Percentiles rank a stretch among this genome's conserved stretches.
phyloP scores from a whole-genome alignment of 495 filamentous ascomycete species.

The Podospora fimiseda region DNA sequence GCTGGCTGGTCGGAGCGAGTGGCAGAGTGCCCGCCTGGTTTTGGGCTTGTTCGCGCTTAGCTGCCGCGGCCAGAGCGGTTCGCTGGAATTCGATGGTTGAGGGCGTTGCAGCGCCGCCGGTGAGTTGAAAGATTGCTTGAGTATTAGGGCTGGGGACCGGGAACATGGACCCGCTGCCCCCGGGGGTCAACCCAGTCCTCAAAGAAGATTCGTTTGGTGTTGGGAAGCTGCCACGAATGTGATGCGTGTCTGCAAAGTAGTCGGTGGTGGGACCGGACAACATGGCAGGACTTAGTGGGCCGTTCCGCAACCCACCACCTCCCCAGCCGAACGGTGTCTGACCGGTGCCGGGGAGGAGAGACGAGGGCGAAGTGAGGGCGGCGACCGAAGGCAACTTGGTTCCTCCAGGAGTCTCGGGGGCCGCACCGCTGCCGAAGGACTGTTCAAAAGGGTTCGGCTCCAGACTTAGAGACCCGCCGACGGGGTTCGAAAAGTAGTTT shows the following conservation, averaged over 20 bases:
- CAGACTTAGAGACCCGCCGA: conserved; percentile 56
- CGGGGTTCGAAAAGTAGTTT: conserved; percentile 66
- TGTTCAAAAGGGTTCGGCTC: conserved; percentile 97
- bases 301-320: conserved; percentile 76
- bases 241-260: conserved; percentile 70
- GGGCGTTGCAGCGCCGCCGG: conserved; percentile 72
- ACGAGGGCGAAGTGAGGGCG: conserved; percentile 83
- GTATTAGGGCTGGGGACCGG: conserved; percentile 84
- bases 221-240: conserved; percentile 77
- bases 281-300: conserved; percentile 96
- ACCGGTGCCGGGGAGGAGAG: conserved; percentile 63
- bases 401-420: conserved; percentile 79
- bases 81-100: conserved; percentile 91
- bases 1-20: conserved; percentile 34
- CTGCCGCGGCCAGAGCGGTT: conserved; percentile 77
- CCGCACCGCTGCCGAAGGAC: conserved; percentile 61
- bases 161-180: conserved; percentile 97
- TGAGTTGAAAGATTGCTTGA: conserved; percentile 64
- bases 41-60: conserved; percentile 46
- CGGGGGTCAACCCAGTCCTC: conserved; percentile 85
- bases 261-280: conserved; percentile 74
- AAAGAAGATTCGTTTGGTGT: conserved; percentile 97
- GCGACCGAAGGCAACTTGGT: conserved; percentile 88
- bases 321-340: conserved; percentile 71
- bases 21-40: conserved; percentile 30